Evolutionary conservation across 2,329 filamentous ascomycete species (phyloP).

Genomic region (Phialophora expanda): DNA sequence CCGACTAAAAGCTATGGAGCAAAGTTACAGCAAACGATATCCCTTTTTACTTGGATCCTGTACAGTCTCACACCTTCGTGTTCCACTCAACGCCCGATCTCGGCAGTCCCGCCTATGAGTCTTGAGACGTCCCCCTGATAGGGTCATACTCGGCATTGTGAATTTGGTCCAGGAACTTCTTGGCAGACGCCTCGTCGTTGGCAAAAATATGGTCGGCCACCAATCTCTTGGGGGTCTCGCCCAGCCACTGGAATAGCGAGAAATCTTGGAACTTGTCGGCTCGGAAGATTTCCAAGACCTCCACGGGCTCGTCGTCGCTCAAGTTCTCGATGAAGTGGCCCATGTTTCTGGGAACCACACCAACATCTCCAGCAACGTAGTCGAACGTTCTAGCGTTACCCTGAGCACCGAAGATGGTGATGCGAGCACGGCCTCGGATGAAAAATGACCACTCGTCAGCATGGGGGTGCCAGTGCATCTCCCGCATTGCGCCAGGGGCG

Average conservation of each 20-base stretch:
- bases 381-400: conserved; percentile 75
- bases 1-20: conserved; percentile 1
- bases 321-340: conserved; percentile 84
- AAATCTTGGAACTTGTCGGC: conserved; percentile 75
- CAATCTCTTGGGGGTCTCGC: conserved; percentile 70
- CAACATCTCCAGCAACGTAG: conserved; percentile 75
- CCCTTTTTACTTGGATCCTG: background rate
- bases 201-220: conserved; percentile 71
- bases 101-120: conserved; percentile 9
- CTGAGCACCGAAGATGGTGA: conserved; percentile 75
- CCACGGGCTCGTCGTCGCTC: conserved; percentile 71
- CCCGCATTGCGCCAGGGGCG: conserved; percentile 72
- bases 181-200: conserved; percentile 64
- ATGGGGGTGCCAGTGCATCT: conserved; percentile 83
- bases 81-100: background rate
- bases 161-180: conserved; percentile 67
- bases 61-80: conserved; percentile 3
- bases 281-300: conserved; percentile 77
- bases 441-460: conserved; percentile 85
- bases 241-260: conserved; percentile 75
- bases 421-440: conserved; percentile 70
- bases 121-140: conserved; percentile 19
- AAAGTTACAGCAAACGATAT: background rate
- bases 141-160: conserved; percentile 60
- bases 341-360: conserved; percentile 76